A percentile compares a stretch with the other conserved stretches of the same genome.
phyloP scores from a whole-genome alignment of 805 yeast species.

The Lipomyces oligophaga region DNA sequence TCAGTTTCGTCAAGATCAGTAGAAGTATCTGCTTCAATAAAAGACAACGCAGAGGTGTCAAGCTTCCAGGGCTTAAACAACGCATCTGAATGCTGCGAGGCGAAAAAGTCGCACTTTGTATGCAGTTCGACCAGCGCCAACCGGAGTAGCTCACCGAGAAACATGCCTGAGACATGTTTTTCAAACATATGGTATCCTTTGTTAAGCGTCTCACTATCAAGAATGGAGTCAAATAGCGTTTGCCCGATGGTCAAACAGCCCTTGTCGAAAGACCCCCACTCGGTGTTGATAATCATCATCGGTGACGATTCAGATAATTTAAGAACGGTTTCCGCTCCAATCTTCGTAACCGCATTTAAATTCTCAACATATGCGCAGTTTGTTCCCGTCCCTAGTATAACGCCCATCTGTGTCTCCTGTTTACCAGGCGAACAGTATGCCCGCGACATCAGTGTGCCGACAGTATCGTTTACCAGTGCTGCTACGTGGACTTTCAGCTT shows the following conservation, averaged over 20 bases:
- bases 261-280: conserved; percentile 98
- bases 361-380: conserved; percentile 91
- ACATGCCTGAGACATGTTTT: conserved; percentile 32
- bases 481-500: conserved; percentile 60
- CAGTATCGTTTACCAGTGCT: conserved; percentile 94
- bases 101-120: conserved; percentile 53
- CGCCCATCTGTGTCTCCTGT: conserved; percentile 72
- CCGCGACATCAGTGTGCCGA: conserved; percentile 86
- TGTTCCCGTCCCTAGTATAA: conserved; percentile 96
- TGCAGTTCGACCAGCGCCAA: conserved; percentile 63
- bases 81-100: conserved; percentile 11
- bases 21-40: conserved; percentile 80
- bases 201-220: conserved; percentile 74
- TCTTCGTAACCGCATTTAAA: conserved; percentile 67
- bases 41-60: conserved; percentile 79
- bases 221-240: conserved; percentile 67
- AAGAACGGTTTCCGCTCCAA: conserved; percentile 46
- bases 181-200: conserved; percentile 78
- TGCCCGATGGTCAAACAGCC: conserved; percentile 68
- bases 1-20: conserved; percentile 46
- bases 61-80: conserved; percentile 69
- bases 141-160: conserved; percentile 75
- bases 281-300: conserved; percentile 49
- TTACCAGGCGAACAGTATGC: conserved; percentile 66
- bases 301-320: background rate